Evolutionary conservation across 495 filamentous ascomycete genomes (phyloP).

Genomic region (Penicillium paradoxum): DNA sequence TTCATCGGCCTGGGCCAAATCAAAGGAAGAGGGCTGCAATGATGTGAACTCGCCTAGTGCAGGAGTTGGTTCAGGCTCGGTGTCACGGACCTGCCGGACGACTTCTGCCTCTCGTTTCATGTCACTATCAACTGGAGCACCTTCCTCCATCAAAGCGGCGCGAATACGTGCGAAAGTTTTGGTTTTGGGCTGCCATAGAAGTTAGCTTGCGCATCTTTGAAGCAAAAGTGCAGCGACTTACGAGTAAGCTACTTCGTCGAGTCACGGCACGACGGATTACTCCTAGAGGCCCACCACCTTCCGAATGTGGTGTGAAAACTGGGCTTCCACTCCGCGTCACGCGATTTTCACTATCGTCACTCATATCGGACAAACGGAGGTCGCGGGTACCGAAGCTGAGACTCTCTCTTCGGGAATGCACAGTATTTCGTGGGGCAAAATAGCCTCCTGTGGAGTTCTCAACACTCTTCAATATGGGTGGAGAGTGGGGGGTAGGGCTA

Average conservation of each 20-base stretch:
- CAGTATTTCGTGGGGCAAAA: slow-evolving; percentile 41
- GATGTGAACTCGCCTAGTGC: slow-evolving; percentile 35
- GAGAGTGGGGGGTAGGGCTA: slow-evolving; percentile 59
- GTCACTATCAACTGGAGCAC: slow-evolving; percentile 80
- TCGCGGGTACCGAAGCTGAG: slow-evolving; percentile 83
- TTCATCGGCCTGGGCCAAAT: slow-evolving; percentile 46
- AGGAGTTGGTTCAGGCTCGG: slow-evolving; percentile 44
- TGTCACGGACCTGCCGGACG: slow-evolving; percentile 86
- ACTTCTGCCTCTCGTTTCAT: slow-evolving; percentile 90
- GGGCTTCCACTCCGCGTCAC: slow-evolving; percentile 43
- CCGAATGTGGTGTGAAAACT: slow-evolving; percentile 32
- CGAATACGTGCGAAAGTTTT: slow-evolving; percentile 91
- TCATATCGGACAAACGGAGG: slow-evolving; percentile 77
- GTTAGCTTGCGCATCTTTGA: neutral
- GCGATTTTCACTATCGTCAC: slow-evolving; percentile 65
- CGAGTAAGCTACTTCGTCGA: slow-evolving; percentile 80
- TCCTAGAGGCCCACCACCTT: slow-evolving; percentile 38
- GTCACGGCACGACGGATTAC: slow-evolving; percentile 68
- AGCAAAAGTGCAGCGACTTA: slow-evolving; percentile 36
- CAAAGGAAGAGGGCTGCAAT: slow-evolving; percentile 44
- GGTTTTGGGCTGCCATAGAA: slow-evolving; percentile 67
- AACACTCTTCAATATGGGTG: slow-evolving; percentile 59
- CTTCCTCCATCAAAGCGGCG: slow-evolving; percentile 83
- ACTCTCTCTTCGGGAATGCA: slow-evolving; percentile 68
- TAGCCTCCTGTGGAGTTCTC: slow-evolving; percentile 46